A percentile compares a stretch with the other conserved stretches of the same genome.
phyloP scores from a whole-genome alignment of 371 early-diverging fungal species.

The Umbelopsis sp. region DNA sequence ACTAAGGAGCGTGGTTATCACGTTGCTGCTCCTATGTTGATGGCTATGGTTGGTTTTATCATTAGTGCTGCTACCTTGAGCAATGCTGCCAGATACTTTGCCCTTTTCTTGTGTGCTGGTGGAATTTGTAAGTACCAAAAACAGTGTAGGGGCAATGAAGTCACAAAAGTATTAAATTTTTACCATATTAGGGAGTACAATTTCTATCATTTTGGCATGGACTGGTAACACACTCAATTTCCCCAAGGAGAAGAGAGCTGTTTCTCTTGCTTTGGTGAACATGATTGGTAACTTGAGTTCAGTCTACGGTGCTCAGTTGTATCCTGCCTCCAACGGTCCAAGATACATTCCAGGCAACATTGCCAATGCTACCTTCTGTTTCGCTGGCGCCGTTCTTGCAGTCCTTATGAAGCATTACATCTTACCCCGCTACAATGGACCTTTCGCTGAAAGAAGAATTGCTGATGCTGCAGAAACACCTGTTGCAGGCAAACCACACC shows the following conservation, averaged over 20 bases:
- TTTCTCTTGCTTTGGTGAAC: conserved; percentile 12
- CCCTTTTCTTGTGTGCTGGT: conserved; percentile 9
- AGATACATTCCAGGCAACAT: conserved; percentile 11
- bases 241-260: conserved; percentile 20
- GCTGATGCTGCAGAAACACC: background rate
- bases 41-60: conserved; percentile 26
- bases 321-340: conserved; percentile 18
- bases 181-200: background rate
- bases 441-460: background rate
- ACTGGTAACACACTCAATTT: conserved; percentile 3
- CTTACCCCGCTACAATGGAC: conserved; percentile 2
- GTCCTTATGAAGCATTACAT: conserved; percentile 15
- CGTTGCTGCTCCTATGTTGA: conserved; percentile 27
- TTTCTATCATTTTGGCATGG: conserved; percentile 20
- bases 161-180: background rate
- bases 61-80: conserved; percentile 22
- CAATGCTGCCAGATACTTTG: background rate
- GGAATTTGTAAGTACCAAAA: background rate
- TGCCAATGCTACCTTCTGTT: conserved; percentile 20
- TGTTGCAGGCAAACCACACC: background rate
- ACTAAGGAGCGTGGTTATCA: conserved; percentile 22
- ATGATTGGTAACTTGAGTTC: conserved; percentile 17
- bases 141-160: background rate
- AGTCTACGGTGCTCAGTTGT: conserved; percentile 20
- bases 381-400: conserved; percentile 2